phyloP scores from a whole-genome alignment of 768 basidiomycete species.

The Filobasidium floriforme region DNA sequence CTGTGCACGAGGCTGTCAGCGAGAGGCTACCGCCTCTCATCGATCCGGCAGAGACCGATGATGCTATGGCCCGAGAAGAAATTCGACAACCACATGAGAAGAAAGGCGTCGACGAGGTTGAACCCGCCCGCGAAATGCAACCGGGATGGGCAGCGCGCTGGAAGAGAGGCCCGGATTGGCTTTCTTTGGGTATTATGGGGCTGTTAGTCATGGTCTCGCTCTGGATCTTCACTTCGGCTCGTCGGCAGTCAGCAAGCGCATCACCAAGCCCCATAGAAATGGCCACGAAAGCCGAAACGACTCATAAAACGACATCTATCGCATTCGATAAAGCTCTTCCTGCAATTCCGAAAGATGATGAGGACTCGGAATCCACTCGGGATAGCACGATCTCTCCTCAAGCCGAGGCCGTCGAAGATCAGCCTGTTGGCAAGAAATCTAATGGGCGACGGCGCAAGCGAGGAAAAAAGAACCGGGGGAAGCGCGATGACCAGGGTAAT shows the following conservation, averaged over 20 bases:
- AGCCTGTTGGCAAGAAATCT: neutral
- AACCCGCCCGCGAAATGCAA: too few species aligned
- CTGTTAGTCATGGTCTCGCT: too few species aligned
- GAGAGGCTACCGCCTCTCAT: constrained; percentile 34
- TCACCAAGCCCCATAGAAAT: too few species aligned
- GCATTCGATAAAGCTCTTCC: too few species aligned
- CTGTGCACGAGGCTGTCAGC: constrained; percentile 31
- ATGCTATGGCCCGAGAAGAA: neutral
- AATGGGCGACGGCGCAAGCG: constrained; percentile 46
- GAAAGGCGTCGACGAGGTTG: too few species aligned
- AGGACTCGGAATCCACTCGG: neutral
- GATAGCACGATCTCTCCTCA: neutral
- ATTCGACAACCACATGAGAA: neutral
- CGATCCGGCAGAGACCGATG: constrained; percentile 26
- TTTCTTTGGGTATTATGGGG: too few species aligned
- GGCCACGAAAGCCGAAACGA: too few species aligned
- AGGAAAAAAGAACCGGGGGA: constrained; percentile 51
- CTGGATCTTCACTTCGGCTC: too few species aligned
- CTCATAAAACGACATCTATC: too few species aligned
- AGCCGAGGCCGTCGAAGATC: neutral
- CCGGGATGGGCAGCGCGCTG: too few species aligned
- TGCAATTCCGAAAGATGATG: neutral
- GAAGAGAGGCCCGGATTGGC: too few species aligned
- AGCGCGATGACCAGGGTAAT: constrained; percentile 31
- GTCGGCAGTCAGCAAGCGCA: too few species aligned